phyloP scores from a whole-genome alignment of 306 rosid genomes.

The Vigna nakashimae region DNA sequence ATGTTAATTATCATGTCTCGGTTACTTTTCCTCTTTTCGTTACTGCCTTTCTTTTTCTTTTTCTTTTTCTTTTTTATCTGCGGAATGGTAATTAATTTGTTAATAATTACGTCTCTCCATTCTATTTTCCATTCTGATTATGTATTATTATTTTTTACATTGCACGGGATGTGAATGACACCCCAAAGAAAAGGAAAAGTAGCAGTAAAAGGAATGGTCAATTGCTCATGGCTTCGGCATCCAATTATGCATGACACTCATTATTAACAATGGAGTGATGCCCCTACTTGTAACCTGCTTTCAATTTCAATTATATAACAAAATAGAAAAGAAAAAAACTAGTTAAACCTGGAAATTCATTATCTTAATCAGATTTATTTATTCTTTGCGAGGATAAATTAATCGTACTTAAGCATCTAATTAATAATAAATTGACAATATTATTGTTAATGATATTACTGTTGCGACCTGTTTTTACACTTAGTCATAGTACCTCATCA shows the following conservation, averaged over 20 bases:
- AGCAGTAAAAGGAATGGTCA: not conserved
- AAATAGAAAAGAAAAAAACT: not conserved
- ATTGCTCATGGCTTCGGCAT: not conserved
- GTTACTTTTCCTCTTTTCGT: conserved; percentile 38
- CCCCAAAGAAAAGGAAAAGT: conserved; percentile 15
- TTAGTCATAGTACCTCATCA: not conserved
- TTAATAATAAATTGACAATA: too few relatives aligned
- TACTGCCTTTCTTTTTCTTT: not conserved
- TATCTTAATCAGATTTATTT: too few relatives aligned
- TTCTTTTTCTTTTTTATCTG: not conserved
- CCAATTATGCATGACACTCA: conserved; percentile 28
- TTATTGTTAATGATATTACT: not conserved
- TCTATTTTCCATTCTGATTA: not conserved
- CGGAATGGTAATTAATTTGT: conserved; percentile 3
- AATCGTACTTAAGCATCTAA: too few relatives aligned
- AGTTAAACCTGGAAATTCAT: not conserved
- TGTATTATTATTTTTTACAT: not conserved
- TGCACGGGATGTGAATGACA: conserved; percentile 47
- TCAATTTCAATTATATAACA: not conserved
- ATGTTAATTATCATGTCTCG: conserved; percentile 39
- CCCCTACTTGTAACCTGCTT: not conserved
- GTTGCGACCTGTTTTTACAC: not conserved
- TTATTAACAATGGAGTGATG: not conserved
- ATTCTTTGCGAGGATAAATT: too few relatives aligned
- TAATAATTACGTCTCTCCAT: not conserved